phyloP scores from a whole-genome alignment of 176 grass and related monocot genomes.

The Rhipidocladum racemiflorum region DNA sequence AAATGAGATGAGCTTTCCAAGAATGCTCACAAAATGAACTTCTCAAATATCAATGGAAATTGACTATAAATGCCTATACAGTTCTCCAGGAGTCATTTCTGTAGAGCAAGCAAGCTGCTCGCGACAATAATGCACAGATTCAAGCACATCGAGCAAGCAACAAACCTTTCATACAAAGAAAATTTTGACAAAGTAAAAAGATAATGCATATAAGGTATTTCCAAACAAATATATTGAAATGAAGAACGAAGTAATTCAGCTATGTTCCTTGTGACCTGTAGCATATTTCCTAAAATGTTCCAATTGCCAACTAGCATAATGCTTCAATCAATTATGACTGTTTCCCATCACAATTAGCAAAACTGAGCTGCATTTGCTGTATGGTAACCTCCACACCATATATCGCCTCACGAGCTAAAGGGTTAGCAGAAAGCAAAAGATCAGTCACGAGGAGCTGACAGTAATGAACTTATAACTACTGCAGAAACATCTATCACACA shows the following conservation, averaged over 20 bases:
- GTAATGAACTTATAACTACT: slow-evolving; percentile 19
- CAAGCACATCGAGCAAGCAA: slow-evolving; percentile 1
- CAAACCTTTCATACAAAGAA: slow-evolving; percentile 18
- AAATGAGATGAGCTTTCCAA: slow-evolving; percentile 19
- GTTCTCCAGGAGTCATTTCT: slow-evolving; percentile 33
- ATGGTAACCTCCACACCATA: slow-evolving; percentile 29
- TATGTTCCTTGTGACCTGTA: slow-evolving; percentile 35
- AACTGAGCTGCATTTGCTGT: slow-evolving; percentile 28
- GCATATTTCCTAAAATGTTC: slow-evolving; percentile 29
- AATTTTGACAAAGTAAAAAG: slow-evolving; percentile 8
- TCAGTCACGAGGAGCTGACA: slow-evolving; percentile 27
- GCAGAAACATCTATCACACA: slow-evolving; percentile 30
- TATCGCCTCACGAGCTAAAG: slow-evolving; percentile 34
- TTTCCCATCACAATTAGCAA: slow-evolving; percentile 46
- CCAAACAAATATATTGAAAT: slow-evolving; percentile 23
- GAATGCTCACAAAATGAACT: slow-evolving; percentile 32
- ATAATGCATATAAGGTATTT: slow-evolving; percentile 20
- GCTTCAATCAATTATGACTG: slow-evolving; percentile 32
- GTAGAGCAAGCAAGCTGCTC: slow-evolving; percentile 19
- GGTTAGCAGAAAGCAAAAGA: slow-evolving; percentile 44
- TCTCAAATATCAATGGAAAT: slow-evolving; percentile 36
- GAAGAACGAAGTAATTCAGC: slow-evolving; percentile 16
- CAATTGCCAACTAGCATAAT: slow-evolving; percentile 36
- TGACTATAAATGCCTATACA: slow-evolving; percentile 47
- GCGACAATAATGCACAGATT: neutral